Evolutionary conservation across 192 early-diverging fungal species (phyloP).

Genomic region (Diversispora eburnea): DNA sequence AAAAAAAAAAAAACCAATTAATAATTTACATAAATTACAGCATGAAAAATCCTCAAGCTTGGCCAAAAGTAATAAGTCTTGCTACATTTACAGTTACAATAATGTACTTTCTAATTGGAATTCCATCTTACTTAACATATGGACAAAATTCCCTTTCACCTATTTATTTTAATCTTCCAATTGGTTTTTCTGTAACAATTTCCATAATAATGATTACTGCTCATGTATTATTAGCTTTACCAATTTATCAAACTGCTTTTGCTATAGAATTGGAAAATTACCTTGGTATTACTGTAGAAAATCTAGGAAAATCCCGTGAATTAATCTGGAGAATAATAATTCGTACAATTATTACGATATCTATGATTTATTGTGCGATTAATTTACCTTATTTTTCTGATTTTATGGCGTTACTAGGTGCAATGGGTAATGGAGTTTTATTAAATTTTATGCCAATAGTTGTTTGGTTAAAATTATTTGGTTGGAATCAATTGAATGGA

Average conservation of each 20-base stretch:
- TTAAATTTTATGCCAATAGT: slow-evolving; percentile 56
- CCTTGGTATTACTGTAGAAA: slow-evolving; percentile 40
- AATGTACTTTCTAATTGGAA: slow-evolving; percentile 62
- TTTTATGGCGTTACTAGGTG: slow-evolving; percentile 58
- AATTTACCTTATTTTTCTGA: slow-evolving; percentile 58
- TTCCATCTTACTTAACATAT: slow-evolving; percentile 62
- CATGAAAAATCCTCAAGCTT: slow-evolving; percentile 56
- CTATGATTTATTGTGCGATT: slow-evolving; percentile 42
- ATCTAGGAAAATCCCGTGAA: slow-evolving; percentile 36
- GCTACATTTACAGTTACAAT: slow-evolving; percentile 53
- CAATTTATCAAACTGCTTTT: slow-evolving; percentile 63
- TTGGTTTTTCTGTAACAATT: slow-evolving; percentile 44
- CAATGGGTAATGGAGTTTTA: slow-evolving; percentile 49
- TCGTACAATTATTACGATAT: slow-evolving; percentile 44
- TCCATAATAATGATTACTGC: slow-evolving; percentile 58
- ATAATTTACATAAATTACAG: slow-evolving; percentile 14
- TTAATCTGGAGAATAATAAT: slow-evolving; percentile 43
- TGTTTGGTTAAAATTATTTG: slow-evolving; percentile 49
- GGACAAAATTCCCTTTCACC: slow-evolving; percentile 53
- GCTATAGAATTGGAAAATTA: slow-evolving; percentile 59
- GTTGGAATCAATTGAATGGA: slow-evolving; percentile 39
- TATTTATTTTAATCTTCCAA: slow-evolving; percentile 55
- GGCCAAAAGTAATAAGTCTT: slow-evolving; percentile 50
- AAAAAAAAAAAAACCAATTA: not conserved
- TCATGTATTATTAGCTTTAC: slow-evolving; percentile 65